phyloP scores from a whole-genome alignment of 164 flowering plant genomes.

The Dillenia suffruticosa region DNA sequence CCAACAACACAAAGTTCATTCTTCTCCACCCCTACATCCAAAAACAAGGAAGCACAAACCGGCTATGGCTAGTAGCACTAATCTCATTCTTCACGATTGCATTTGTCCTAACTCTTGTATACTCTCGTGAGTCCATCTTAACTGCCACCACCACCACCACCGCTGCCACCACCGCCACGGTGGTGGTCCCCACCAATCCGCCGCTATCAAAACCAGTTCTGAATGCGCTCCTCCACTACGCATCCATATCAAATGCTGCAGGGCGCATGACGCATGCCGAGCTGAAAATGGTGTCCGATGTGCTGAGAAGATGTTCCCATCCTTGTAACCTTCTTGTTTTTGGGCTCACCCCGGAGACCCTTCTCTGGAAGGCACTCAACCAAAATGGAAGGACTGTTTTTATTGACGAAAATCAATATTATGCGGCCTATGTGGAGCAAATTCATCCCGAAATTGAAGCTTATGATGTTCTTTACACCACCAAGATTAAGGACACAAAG shows the following conservation, averaged over 20 bases:
- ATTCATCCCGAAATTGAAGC: slow-evolving; percentile 62
- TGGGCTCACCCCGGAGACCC: slow-evolving; percentile 84
- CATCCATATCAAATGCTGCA: slow-evolving; percentile 43
- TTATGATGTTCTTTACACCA: slow-evolving; percentile 82
- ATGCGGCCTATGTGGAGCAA: slow-evolving; percentile 43
- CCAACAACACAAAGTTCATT: slow-evolving; percentile 54
- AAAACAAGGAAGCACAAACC: slow-evolving; percentile 54
- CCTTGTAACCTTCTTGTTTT: slow-evolving; percentile 77
- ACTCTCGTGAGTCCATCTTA: slow-evolving; percentile 16
- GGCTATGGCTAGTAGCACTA: slow-evolving; percentile 53
- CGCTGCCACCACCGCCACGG: slow-evolving; percentile 13
- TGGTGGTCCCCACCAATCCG: neutral
- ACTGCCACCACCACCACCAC: slow-evolving; percentile 13
- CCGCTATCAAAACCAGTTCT: slow-evolving; percentile 24
- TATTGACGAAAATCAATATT: slow-evolving; percentile 68
- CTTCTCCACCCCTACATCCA: slow-evolving; percentile 74
- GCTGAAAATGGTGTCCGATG: slow-evolving; percentile 39
- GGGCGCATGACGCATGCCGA: slow-evolving; percentile 55
- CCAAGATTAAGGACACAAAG: slow-evolving; percentile 49
- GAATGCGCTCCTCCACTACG: slow-evolving; percentile 69
- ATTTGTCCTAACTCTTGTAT: slow-evolving; percentile 50
- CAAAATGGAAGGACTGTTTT: slow-evolving; percentile 67
- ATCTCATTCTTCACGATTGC: slow-evolving; percentile 56
- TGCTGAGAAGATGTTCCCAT: slow-evolving; percentile 37
- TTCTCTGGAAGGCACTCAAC: slow-evolving; percentile 76